Base-by-base conservation (phyloP, 2,329 filamentous ascomycete genomes). In the Parascedosporium putredinis region DNA sequence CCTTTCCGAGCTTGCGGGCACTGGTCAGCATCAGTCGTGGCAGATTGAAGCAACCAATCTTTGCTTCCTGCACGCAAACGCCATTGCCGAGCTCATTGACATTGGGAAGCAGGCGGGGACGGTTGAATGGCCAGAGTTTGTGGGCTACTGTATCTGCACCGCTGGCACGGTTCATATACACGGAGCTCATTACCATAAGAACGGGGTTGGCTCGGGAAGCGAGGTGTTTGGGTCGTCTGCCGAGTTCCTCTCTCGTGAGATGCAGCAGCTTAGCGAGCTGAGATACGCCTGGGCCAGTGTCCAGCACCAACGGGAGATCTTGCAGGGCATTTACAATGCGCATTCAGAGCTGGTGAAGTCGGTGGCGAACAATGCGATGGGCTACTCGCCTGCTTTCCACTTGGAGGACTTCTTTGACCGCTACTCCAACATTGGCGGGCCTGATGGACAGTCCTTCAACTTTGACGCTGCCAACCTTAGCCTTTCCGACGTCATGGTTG, bases 11-110 rank as follows among this genome's bases (percentile, higher is more conserved):
- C 76, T 95, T 5, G 79, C 86, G 10, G 85, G 86, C 12, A 84
- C 79, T 1, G 86, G 86, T 1, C 88, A 94, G 59, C 86, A 94
- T 56, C 88, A 94, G 61, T 90, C 86, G 24, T 95, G 88, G 88
- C 88, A 94, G 61, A 91, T 94, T 45, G 87, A 94, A 62, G 87
- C 88, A 0, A 94, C 88, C 0, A 91, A 93, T 58, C 75, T 91
- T 61, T 94, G 88, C 64, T 93, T 81, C 62, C 69, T 90, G 16
- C 88, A 95, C 56, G 88, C 88, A 5, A 95, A 94, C 59, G 87
- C 88, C 4, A 90, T 94, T 47, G 82, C 86, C 1, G 88, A 94
- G 59, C 69, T 95, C 2, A 83, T 89, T 4, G 85, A 91, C 60
- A 76, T 90, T 14, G 86, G 86, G 1, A 84, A 83, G 54, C 84